Conservation (phyloP, 2,329 filamentous ascomycete species). For the Pyrenochaeta sp. region DNA sequence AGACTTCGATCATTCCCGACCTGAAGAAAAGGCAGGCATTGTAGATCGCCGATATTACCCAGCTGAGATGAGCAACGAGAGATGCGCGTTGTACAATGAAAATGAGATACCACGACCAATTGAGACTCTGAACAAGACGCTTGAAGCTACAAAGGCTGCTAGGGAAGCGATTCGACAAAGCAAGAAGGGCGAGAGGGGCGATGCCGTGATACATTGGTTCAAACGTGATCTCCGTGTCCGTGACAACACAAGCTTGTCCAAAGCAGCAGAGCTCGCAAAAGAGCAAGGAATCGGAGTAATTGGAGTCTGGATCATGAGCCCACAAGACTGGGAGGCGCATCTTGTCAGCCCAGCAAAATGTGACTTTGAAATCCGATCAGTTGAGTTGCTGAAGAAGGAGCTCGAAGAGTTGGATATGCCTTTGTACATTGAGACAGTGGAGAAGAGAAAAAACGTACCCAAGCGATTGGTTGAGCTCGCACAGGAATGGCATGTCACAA, state of each 20-base stretch:
- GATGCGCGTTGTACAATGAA: constrained; percentile 77
- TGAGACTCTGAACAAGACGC: constrained; percentile 68
- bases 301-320: constrained; percentile 80
- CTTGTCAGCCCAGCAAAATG: constrained; percentile 75
- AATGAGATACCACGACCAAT: constrained; percentile 77
- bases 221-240: constrained; percentile 78
- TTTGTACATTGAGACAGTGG: constrained; percentile 76
- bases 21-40: constrained; percentile 50
- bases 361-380: constrained; percentile 80
- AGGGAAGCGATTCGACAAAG: constrained; percentile 58
- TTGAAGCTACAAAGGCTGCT: constrained; percentile 66
- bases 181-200: constrained; percentile 51
- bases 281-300: constrained; percentile 76
- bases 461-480: constrained; percentile 70
- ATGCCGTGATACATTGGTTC: constrained; percentile 87
- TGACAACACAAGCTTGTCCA: constrained; percentile 77
- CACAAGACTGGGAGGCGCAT: constrained; percentile 86
- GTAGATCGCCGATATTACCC: constrained; percentile 76
- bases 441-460: constrained; percentile 70
- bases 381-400: constrained; percentile 71
- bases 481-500: constrained; percentile 74
- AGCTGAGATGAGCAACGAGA: constrained; percentile 82
- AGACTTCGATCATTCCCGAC: constrained; percentile 47
- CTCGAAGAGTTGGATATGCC: constrained; percentile 78
- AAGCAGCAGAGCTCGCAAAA: constrained; percentile 73